Conservation (phyloP, 345 rosid genomes). For the Firmiana major region DNA sequence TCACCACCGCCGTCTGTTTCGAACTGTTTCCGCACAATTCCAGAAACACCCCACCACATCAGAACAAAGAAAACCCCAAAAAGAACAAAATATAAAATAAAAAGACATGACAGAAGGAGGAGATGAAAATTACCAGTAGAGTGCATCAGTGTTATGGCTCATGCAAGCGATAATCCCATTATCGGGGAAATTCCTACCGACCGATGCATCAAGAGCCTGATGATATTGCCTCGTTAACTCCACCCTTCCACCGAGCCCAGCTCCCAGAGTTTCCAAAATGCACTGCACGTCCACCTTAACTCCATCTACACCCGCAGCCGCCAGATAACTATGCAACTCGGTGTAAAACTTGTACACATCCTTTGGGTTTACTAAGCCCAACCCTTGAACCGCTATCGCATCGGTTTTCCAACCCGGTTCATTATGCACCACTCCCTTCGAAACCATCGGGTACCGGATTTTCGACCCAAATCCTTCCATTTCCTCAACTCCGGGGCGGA, state of each 20-base stretch:
- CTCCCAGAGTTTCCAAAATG: slow-evolving; percentile 83
- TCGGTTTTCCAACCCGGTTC: slow-evolving; percentile 88
- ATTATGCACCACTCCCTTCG: slow-evolving; percentile 67
- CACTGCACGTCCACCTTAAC: slow-evolving; percentile 93
- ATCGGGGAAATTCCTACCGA: slow-evolving; percentile 68
- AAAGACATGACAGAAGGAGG: not conserved
- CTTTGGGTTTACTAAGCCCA: slow-evolving; percentile 80
- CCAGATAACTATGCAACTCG: slow-evolving; percentile 80
- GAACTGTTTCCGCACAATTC: slow-evolving; percentile 44
- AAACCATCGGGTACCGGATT: slow-evolving; percentile 65
- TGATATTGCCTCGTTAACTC: slow-evolving; percentile 82
- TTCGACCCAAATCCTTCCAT: slow-evolving; percentile 64
- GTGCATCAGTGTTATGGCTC: slow-evolving; percentile 95
- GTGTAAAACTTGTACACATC: slow-evolving; percentile 63
- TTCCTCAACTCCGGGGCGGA: slow-evolving; percentile 63
- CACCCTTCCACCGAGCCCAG: slow-evolving; percentile 78
- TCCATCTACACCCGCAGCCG: slow-evolving; percentile 79
- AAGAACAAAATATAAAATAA: not conserved
- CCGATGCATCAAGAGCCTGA: slow-evolving; percentile 86
- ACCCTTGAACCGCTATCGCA: slow-evolving; percentile 60
- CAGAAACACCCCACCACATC: not conserved
- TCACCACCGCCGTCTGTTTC: slow-evolving; percentile 86
- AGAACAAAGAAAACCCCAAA: not conserved
- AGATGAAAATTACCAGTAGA: slow-evolving; percentile 60
- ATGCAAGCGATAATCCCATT: slow-evolving; percentile 95